Percentiles rank a stretch among this genome's conserved stretches.
These are phyloP conservation scores for Boletus sp. DNA, from an alignment of 768 basidiomycete genomes.

Conservation along the genomic window DNA sequence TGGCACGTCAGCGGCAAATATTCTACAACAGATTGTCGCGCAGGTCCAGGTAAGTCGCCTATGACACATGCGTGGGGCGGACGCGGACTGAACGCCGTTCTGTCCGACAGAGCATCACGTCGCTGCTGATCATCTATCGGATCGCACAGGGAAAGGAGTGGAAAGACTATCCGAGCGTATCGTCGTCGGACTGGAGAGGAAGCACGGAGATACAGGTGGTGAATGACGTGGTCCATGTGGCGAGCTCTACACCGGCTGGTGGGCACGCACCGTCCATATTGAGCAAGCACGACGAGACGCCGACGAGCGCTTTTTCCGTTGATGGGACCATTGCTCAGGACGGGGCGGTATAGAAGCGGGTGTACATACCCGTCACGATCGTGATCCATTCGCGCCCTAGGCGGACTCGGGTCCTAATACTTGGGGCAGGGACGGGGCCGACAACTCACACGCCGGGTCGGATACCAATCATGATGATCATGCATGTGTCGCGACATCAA, in stretches of 20 bases:
- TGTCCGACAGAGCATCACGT: conserved; percentile 10
- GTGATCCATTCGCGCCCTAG: background rate
- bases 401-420: background rate
- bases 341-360: background rate
- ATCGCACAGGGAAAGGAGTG: conserved; percentile 20
- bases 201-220: background rate
- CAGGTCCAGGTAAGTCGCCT: conserved; percentile 16
- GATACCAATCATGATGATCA: background rate
- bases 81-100: background rate
- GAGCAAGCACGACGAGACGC: conserved; percentile 3
- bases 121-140: conserved; percentile 21
- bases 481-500: background rate
- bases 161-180: conserved; percentile 2
- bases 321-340: background rate
- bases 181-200: conserved; percentile 19
- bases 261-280: background rate
- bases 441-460: background rate
- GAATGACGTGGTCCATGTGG: background rate
- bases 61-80: background rate
- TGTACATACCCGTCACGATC: background rate
- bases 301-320: background rate
- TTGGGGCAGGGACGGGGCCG: background rate
- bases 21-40: conserved; percentile 18
- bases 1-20: background rate
- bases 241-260: background rate